These are phyloP conservation scores for Chaetomium fimeti DNA, from an alignment of 495 filamentous ascomycete genomes.

Conservation along the genomic window DNA sequence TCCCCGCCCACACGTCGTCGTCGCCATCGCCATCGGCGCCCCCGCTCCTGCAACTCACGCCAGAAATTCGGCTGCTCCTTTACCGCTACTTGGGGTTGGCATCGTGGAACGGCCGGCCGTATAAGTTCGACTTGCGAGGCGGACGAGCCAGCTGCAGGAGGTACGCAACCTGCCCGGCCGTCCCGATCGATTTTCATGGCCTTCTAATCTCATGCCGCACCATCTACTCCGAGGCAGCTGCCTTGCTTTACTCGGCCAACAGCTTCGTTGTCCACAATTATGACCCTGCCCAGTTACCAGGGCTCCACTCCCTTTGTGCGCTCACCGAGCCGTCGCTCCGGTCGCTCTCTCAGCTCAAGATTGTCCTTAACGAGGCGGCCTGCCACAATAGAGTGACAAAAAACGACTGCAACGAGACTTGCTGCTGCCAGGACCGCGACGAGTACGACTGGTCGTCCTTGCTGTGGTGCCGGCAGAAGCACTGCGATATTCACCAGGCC, in stretches of 20 bases:
- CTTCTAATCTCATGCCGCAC: constrained; percentile 13
- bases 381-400: constrained; percentile 15
- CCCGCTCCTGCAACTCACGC: constrained; percentile 12
- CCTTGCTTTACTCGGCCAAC: constrained; percentile 14
- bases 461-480: constrained; percentile 12
- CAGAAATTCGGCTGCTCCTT: constrained; percentile 12
- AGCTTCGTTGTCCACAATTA: constrained; percentile 13
- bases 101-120: constrained; percentile 8
- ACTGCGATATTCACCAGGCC: constrained; percentile 11
- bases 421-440: constrained; percentile 10
- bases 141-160: constrained; percentile 3
- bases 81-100: constrained; percentile 18
- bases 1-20: constrained; percentile 11
- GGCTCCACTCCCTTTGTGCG: constrained; percentile 9
- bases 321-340: constrained; percentile 16
- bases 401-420: constrained; percentile 6
- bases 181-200: constrained; percentile 11
- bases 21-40: constrained; percentile 6
- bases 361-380: constrained; percentile 12
- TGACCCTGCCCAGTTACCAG: constrained; percentile 8
- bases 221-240: constrained; percentile 15
- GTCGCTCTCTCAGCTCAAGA: constrained; percentile 16
- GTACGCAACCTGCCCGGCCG: constrained; percentile 1
- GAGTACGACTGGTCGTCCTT: constrained; percentile 5
- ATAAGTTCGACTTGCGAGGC: constrained; percentile 15